These are phyloP conservation scores for Acacia melanoxylon DNA, from an alignment of 306 rosid species.

Conservation along the genomic window DNA sequence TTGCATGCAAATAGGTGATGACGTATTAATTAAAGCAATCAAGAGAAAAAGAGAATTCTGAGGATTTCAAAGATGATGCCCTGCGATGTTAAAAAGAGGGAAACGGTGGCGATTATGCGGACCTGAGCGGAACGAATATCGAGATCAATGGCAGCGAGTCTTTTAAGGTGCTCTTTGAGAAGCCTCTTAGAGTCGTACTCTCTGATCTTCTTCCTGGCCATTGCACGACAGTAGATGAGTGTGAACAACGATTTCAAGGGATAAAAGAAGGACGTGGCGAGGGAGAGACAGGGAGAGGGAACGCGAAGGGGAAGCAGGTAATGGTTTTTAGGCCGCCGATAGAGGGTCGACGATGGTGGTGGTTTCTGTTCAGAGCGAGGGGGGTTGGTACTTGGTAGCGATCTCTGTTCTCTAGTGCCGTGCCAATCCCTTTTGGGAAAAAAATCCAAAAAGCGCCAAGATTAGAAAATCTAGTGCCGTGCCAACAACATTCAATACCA, in stretches of 20 bases:
- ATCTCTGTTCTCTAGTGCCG: neutral
- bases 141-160: constrained; percentile 63
- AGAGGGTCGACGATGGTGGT: neutral
- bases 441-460: too few species aligned
- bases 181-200: constrained; percentile 82
- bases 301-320: neutral
- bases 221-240: neutral
- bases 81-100: neutral
- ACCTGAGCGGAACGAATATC: constrained; percentile 73
- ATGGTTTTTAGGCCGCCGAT: too few species aligned
- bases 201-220: constrained; percentile 95
- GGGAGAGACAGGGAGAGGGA: neutral
- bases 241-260: neutral
- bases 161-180: constrained; percentile 72
- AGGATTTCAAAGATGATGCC: neutral
- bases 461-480: too few species aligned
- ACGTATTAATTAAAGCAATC: neutral
- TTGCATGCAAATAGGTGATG: neutral
- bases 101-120: neutral
- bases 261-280: neutral
- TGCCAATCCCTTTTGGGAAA: too few species aligned
- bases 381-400: neutral
- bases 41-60: neutral
- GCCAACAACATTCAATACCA: too few species aligned
- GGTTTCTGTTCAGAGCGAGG: neutral